Evolutionary conservation across 1,284 basidiomycete genomes (phyloP), one percentile per base, ranked within the genome.

Genomic region (Schizopora paradoxa): DNA sequence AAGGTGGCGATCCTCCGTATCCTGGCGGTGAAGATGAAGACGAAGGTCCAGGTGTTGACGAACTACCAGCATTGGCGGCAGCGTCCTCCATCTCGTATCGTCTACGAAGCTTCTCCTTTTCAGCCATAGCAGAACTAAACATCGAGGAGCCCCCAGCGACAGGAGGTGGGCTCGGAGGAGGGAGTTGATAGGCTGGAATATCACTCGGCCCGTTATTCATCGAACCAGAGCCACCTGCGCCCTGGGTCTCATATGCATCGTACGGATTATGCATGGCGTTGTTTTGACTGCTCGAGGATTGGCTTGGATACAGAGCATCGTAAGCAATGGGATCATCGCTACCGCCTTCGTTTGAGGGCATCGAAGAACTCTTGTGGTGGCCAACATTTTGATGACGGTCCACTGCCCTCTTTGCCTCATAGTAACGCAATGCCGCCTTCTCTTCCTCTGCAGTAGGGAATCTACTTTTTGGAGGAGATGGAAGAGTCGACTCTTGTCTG

Each of bases 391-490:
- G 73, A 32, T 62, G 72, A 14, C 76, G 72, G 39, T 76, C 74
- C 5, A 87, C 86, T 3, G 86, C 85, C 37, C 66, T 68, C 57
- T 77, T 83, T 0, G 86, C 86, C 41, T 84, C 74, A 31, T 82
- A 70, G 56, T 86, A 89, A 42, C 79, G 70, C 47, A 87, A 59
- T 26, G 79, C 79, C 4, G 76, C 81, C 57, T 88, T 88, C 63
- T 78, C 76, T 50, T 74, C 69, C 68, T 68, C 68, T 0, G 71
- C 68, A 18, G 72, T 64, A 2, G 61, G 64, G 47, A 57, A 57
- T 45, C 48, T 11, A 39, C 43, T 25, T 41, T 45, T 46, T 1
- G 52, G 38, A 6, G 35, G 32, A 56, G 21, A 51, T 45, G 19
- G 41, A 42, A 19, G 56, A 59, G 5, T 40, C 36, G 6, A 43